phyloP scores from a whole-genome alignment of 768 basidiomycete genomes.

The Mycena capillaripes region DNA sequence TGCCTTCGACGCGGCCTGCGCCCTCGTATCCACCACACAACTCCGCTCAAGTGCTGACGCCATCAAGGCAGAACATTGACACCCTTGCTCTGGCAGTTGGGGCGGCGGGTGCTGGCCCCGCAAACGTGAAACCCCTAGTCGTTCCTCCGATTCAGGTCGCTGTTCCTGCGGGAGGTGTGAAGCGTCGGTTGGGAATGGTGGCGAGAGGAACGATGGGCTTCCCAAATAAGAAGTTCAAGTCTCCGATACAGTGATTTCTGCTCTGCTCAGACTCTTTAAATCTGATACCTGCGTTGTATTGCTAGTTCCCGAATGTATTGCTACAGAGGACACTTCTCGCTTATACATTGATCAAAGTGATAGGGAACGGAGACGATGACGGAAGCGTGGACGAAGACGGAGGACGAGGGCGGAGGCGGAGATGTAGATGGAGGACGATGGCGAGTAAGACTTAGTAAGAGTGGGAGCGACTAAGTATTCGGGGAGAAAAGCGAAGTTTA shows the following conservation, averaged over 20 bases:
- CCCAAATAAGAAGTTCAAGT: conserved; percentile 80
- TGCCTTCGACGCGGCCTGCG: conserved; percentile 2
- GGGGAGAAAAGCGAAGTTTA: too few species aligned
- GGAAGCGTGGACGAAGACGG: too few species aligned
- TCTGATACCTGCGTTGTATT: background rate
- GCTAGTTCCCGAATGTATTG: conserved; percentile 1
- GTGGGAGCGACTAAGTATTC: too few species aligned
- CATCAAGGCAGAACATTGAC: conserved; percentile 5
- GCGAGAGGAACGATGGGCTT: conserved; percentile 65
- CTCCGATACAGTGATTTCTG: conserved; percentile 47
- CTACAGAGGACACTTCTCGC: too few species aligned
- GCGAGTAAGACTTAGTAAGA: too few species aligned
- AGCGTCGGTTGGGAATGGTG: conserved; percentile 77
- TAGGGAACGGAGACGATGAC: too few species aligned
- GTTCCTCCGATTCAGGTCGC: background rate
- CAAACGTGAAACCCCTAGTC: conserved; percentile 1
- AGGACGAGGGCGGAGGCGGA: too few species aligned
- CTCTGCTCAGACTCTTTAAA: too few species aligned
- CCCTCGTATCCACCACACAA: background rate
- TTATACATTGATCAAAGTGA: too few species aligned
- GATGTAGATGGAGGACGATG: too few species aligned
- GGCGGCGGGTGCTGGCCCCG: background rate
- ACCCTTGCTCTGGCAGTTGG: background rate
- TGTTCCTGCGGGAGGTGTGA: conserved; percentile 48
- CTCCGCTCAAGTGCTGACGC: conserved; percentile 3